These are phyloP conservation scores for Thymus mandschuricus DNA, from an alignment of 257 asterid genomes.

Conservation along the genomic window DNA sequence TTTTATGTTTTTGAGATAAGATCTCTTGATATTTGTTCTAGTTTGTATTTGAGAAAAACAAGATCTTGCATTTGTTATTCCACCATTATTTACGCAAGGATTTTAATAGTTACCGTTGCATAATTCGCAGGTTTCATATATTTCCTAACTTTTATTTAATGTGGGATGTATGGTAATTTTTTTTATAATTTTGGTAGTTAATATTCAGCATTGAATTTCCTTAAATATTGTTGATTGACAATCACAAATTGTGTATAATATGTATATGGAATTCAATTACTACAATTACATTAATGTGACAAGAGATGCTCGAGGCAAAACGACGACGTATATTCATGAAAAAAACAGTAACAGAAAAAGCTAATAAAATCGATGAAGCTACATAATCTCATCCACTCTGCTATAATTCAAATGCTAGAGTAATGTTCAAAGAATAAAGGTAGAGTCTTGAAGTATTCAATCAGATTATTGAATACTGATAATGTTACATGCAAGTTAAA, in stretches of 20 bases:
- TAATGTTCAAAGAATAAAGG: not conserved
- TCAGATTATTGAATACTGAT: constrained; percentile 32
- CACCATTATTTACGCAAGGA: not conserved
- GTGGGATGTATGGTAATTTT: not conserved
- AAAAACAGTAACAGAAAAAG: constrained; percentile 5
- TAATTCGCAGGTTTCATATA: not conserved
- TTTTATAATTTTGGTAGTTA: not conserved
- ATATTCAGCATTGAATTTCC: not conserved
- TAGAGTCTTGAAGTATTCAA: constrained; percentile 28
- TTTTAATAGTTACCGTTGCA: not conserved
- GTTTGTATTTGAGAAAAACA: not conserved
- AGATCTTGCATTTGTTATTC: not conserved
- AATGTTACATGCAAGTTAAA: constrained; percentile 40
- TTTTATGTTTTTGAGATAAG: too few relatives aligned
- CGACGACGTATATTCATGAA: not conserved
- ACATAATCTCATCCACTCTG: constrained; percentile 2
- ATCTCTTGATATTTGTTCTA: too few relatives aligned
- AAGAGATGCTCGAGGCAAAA: not conserved
- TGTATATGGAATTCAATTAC: too few relatives aligned
- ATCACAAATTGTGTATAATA: not conserved
- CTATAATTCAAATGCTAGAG: constrained; percentile 9
- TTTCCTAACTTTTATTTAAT: not conserved
- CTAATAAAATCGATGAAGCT: constrained; percentile 1
- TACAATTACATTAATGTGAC: not conserved
- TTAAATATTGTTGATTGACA: not conserved